Evolutionary conservation across 2,329 filamentous ascomycete species (phyloP).

Genomic region (Byssochlamys sp.): DNA sequence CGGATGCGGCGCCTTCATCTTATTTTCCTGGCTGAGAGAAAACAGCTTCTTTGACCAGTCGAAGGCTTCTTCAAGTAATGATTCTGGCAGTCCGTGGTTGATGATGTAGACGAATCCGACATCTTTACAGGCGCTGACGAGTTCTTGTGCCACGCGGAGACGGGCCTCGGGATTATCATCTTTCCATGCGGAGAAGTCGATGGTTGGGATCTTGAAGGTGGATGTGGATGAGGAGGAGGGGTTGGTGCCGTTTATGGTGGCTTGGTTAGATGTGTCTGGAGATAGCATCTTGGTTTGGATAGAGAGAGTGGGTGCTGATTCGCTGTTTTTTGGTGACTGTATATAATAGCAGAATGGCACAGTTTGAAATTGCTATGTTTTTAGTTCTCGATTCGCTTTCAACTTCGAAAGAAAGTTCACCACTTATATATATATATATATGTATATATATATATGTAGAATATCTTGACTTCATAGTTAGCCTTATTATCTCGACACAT

Average conservation of each 20-base stretch:
- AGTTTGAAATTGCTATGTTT: too few species aligned
- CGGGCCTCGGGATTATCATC: slow-evolving; percentile 18
- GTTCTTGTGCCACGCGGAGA: slow-evolving; percentile 25
- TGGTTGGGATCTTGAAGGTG: slow-evolving; percentile 24
- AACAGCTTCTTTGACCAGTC: slow-evolving; percentile 37
- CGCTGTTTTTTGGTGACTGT: background rate
- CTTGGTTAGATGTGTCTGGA: background rate
- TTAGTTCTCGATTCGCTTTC: too few species aligned
- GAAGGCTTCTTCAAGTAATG: slow-evolving; percentile 37
- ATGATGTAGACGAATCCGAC: slow-evolving; percentile 43
- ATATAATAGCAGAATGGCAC: background rate
- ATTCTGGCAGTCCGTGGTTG: slow-evolving; percentile 37
- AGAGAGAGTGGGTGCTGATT: background rate
- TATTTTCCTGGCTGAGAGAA: slow-evolving; percentile 35
- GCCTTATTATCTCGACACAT: background rate
- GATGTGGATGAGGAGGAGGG: background rate
- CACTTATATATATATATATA: background rate
- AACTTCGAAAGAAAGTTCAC: background rate
- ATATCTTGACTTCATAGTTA: background rate
- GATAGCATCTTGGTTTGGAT: background rate
- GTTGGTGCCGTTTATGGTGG: background rate
- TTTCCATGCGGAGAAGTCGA: slow-evolving; percentile 33
- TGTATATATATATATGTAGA: background rate
- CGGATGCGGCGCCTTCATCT: slow-evolving; percentile 43
- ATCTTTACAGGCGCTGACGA: slow-evolving; percentile 34